Percentiles rank a stretch among this genome's conserved stretches.
Evolutionary conservation across 1,284 basidiomycete genomes (phyloP).

Genomic region (Ceratobasidium sp.): DNA sequence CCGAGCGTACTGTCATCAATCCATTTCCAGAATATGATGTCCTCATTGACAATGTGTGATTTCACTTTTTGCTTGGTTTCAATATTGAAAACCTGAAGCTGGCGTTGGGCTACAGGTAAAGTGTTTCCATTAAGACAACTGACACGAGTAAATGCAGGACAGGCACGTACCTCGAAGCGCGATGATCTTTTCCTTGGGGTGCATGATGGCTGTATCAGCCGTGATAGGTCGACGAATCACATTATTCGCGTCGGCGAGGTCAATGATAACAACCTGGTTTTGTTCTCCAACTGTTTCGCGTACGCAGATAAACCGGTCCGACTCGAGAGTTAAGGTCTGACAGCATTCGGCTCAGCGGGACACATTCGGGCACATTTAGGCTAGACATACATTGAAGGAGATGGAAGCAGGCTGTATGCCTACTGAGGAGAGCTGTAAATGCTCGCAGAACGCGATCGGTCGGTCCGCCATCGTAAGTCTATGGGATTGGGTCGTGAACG

Average conservation of each 20-base stretch:
- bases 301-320: constrained; percentile 65
- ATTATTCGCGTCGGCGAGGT: constrained; percentile 95
- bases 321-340: constrained; percentile 56
- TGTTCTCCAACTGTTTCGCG: constrained; percentile 90
- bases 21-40: constrained; percentile 99
- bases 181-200: constrained; percentile 95
- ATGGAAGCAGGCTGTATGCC: constrained; percentile 97
- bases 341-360: not conserved
- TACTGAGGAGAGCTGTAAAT: constrained; percentile 93
- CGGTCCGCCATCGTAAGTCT: constrained; percentile 45
- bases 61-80: constrained; percentile 98
- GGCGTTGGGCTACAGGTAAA: constrained; percentile 76
- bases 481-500: constrained; percentile 2
- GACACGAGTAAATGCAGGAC: constrained; percentile 3
- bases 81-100: constrained; percentile 98
- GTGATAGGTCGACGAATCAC: constrained; percentile 96
- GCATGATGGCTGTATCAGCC: constrained; percentile 99
- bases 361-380: not conserved
- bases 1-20: constrained; percentile 90
- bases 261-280: constrained; percentile 97
- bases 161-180: constrained; percentile 81
- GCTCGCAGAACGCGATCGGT: constrained; percentile 85
- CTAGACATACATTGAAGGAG: constrained; percentile 85
- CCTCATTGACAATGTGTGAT: constrained; percentile 93
- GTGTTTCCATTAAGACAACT: not conserved